A percentile compares a stretch with the other conserved stretches of the same genome.
These are phyloP conservation scores for Rhizopogon sp. DNA, from an alignment of 768 basidiomycete genomes.

Conservation along the genomic window DNA sequence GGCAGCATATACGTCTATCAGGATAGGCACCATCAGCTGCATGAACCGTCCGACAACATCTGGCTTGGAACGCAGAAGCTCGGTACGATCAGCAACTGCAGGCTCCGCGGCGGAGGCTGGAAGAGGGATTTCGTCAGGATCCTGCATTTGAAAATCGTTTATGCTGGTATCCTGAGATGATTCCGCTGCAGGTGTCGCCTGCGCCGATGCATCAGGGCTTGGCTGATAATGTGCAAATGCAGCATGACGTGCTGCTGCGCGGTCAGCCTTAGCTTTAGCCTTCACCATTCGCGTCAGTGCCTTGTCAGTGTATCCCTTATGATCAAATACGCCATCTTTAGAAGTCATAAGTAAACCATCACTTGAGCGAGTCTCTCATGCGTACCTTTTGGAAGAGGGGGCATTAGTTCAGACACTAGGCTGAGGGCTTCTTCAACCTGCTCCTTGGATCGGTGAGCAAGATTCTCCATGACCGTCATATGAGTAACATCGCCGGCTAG, in stretches of 20 bases:
- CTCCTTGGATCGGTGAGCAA: slow-evolving; percentile 95
- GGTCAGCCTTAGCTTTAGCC: slow-evolving; percentile 78
- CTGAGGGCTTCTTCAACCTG: slow-evolving; percentile 93
- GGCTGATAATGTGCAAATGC: slow-evolving; percentile 10
- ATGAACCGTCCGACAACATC: slow-evolving; percentile 82
- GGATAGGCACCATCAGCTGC: slow-evolving; percentile 84
- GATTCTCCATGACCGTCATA: slow-evolving; percentile 97
- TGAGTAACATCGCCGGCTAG: slow-evolving; percentile 87
- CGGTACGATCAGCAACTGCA: slow-evolving; percentile 50
- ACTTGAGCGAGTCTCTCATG: not conserved
- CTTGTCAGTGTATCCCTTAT: slow-evolving; percentile 87
- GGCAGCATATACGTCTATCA: slow-evolving; percentile 99
- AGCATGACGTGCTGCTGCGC: slow-evolving; percentile 63
- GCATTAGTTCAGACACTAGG: slow-evolving; percentile 86
- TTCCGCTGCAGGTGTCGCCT: slow-evolving; percentile 19
- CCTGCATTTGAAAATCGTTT: slow-evolving; percentile 36
- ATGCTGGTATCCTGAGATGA: slow-evolving; percentile 22
- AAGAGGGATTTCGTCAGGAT: slow-evolving; percentile 34
- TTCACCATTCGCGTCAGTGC: slow-evolving; percentile 70
- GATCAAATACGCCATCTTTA: slow-evolving; percentile 92
- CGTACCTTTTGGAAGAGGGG: slow-evolving; percentile 85
- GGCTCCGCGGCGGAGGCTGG: slow-evolving; percentile 28
- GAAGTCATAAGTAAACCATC: not conserved
- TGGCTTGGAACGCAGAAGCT: slow-evolving; percentile 69
- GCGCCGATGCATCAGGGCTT: slow-evolving; percentile 11